Conservation (phyloP, 2,329 filamentous ascomycete genomes). For the Xylaria sp. region DNA sequence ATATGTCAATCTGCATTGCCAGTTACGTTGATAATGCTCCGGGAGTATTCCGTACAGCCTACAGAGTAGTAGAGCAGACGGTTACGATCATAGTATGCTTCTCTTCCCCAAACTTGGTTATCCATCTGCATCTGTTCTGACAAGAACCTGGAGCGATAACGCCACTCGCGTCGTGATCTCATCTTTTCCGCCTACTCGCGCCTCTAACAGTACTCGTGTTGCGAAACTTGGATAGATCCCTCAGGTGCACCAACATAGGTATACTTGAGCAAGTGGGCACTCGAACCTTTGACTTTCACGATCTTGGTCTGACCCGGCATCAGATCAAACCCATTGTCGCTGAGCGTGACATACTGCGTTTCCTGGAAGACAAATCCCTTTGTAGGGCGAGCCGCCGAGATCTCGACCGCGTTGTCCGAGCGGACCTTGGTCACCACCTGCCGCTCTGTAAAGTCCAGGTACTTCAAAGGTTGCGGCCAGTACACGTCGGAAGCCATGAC, state of each 20-base stretch:
- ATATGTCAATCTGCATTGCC: no score
- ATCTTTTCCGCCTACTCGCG: no score
- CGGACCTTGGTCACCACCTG: constrained; percentile 33
- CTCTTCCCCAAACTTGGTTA: no score
- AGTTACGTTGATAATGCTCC: no score
- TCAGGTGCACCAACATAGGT: constrained; percentile 27
- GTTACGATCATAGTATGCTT: no score
- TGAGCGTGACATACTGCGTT: constrained; percentile 40
- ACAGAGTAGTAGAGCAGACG: no score
- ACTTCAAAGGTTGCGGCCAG: constrained; percentile 61
- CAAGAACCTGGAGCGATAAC: no score
- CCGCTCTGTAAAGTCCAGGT: constrained; percentile 46
- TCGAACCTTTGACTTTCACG: constrained; percentile 25
- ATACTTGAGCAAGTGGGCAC: constrained; percentile 21
- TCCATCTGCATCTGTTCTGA: no score
- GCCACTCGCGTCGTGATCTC: no score
- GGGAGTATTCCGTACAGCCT: no score
- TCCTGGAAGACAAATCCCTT: constrained; percentile 54
- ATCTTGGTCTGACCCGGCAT: constrained; percentile 41
- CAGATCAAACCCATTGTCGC: constrained; percentile 55
- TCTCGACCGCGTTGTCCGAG: constrained; percentile 24
- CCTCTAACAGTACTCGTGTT: no score
- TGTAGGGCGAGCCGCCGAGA: constrained; percentile 42
- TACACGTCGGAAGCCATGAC: constrained; percentile 45
- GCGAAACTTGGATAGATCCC: constrained; percentile 16